Conservation (phyloP, 1,284 basidiomycete genomes). For the Caloboletus inedulis region DNA sequence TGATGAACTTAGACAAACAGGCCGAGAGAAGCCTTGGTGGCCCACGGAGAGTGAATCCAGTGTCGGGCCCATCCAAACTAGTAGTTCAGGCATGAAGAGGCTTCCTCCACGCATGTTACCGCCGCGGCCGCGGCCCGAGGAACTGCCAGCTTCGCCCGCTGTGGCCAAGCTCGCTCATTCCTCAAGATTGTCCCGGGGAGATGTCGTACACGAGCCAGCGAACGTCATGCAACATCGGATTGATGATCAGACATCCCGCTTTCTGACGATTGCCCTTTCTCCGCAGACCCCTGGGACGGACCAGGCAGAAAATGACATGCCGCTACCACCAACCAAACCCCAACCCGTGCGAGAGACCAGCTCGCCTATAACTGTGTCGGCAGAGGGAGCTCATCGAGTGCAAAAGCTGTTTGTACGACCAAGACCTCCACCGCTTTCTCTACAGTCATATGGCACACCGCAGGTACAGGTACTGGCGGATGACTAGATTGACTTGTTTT, state of each 20-base stretch:
- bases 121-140: not conserved
- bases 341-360: slow-evolving; percentile 32
- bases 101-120: not conserved
- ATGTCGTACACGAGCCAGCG: not conserved
- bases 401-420: slow-evolving; percentile 44
- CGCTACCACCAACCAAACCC: slow-evolving; percentile 29
- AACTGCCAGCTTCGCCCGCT: slow-evolving; percentile 3
- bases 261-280: slow-evolving; percentile 1
- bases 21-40: slow-evolving; percentile 4
- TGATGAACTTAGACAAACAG: slow-evolving; percentile 2
- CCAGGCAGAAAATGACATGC: slow-evolving; percentile 5
- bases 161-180: not conserved
- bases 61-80: not conserved
- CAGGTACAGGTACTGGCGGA: slow-evolving; percentile 22
- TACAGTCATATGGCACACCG: slow-evolving; percentile 12
- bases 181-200: not conserved
- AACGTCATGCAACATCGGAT: not conserved
- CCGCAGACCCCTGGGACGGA: not conserved
- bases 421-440: slow-evolving; percentile 39
- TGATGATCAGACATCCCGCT: slow-evolving; percentile 2
- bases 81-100: not conserved
- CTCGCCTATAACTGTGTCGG: slow-evolving; percentile 30
- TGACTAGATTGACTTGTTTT: slow-evolving; percentile 11
- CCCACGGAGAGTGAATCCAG: slow-evolving; percentile 4
- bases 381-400: slow-evolving; percentile 28